These are phyloP conservation scores for Beauveria australis DNA, from an alignment of 2,329 filamentous ascomycete species.

Conservation along the genomic window DNA sequence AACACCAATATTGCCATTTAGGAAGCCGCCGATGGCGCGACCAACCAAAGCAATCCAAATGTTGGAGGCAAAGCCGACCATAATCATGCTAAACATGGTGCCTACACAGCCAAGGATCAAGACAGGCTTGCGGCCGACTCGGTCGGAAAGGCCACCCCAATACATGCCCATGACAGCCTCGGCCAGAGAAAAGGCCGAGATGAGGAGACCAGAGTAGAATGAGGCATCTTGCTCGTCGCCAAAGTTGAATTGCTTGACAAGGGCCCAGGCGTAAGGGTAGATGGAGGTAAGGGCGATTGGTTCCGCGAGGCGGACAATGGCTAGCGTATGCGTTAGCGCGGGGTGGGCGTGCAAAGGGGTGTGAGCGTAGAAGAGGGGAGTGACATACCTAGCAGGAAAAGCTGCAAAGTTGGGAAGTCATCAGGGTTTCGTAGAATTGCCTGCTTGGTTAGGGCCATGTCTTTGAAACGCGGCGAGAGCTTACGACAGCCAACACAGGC, in stretches of 20 bases:
- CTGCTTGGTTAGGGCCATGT: constrained; percentile 45
- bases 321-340: constrained; percentile 35
- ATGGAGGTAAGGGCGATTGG: constrained; percentile 90
- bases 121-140: constrained; percentile 76
- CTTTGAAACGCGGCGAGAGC: constrained; percentile 30
- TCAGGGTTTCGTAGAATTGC: constrained; percentile 52
- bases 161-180: constrained; percentile 80
- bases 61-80: constrained; percentile 75
- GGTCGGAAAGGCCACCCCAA: constrained; percentile 79
- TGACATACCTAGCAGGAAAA: constrained; percentile 70
- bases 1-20: constrained; percentile 88
- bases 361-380: background rate
- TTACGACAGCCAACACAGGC: constrained; percentile 37
- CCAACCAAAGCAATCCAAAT: constrained; percentile 77
- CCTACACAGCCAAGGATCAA: constrained; percentile 73
- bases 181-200: constrained; percentile 75
- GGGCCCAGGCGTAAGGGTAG: constrained; percentile 83
- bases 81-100: constrained; percentile 72
- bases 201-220: constrained; percentile 80
- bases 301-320: constrained; percentile 86
- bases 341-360: background rate
- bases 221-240: constrained; percentile 68
- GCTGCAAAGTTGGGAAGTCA: constrained; percentile 72
- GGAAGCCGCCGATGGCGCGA: constrained; percentile 66
- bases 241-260: constrained; percentile 68